Evolutionary conservation across 768 basidiomycete genomes (phyloP).

Genomic region (Lepiota venenata): DNA sequence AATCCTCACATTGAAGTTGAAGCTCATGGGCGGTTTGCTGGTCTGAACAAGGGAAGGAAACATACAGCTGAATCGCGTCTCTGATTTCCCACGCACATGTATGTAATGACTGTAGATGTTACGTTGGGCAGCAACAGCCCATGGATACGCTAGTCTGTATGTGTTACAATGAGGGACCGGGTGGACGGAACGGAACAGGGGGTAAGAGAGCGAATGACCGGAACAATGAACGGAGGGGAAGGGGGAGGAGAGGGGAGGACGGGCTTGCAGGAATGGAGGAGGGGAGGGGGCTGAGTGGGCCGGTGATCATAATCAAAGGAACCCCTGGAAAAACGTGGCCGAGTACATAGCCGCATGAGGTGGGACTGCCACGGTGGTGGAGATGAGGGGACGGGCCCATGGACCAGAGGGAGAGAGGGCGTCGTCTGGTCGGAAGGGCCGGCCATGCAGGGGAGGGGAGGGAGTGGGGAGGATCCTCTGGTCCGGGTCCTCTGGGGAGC

Average conservation of each 20-base stretch:
- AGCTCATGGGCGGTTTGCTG: constrained; percentile 29
- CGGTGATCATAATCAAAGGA: constrained; percentile 2
- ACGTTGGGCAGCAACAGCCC: no score
- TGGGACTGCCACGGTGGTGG: neutral
- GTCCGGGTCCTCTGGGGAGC: constrained; percentile 17
- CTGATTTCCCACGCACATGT: neutral
- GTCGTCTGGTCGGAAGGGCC: no score
- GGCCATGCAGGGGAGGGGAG: constrained; percentile 17
- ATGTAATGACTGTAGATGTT: no score
- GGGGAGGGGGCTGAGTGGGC: neutral
- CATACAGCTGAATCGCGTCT: neutral
- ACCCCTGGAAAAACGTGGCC: neutral
- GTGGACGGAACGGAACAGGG: neutral
- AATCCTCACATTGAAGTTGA: constrained; percentile 54
- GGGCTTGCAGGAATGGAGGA: neutral
- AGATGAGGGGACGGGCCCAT: no score
- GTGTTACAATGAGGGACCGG: neutral
- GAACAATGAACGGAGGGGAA: no score
- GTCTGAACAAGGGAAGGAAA: neutral
- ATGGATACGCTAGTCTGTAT: no score
- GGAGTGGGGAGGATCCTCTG: no score
- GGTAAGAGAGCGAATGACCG: no score
- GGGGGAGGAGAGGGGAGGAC: neutral
- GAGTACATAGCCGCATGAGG: neutral
- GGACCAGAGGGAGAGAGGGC: no score